Conservation (phyloP, 169 alveolate species). For the Plasmodium chabaudi region DNA sequence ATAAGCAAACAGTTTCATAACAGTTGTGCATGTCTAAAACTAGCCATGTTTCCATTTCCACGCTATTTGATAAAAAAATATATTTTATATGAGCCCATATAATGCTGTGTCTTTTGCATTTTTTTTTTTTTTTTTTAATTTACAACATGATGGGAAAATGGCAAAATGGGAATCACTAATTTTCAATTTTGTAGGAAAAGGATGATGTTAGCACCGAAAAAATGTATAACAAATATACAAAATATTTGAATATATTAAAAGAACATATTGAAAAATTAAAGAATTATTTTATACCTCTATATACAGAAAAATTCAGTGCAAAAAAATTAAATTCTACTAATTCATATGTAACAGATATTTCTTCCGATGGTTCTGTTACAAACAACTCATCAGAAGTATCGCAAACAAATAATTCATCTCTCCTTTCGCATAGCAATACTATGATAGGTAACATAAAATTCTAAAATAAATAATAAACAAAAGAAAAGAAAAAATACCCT, state of each 20-base stretch:
- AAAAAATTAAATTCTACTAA: constrained; percentile 5
- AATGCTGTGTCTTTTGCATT: too few species aligned
- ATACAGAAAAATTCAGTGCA: constrained; percentile 43
- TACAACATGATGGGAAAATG: too few species aligned
- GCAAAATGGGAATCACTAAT: too few species aligned
- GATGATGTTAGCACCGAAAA: constrained; percentile 39
- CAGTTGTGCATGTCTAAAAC: too few species aligned
- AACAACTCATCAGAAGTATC: constrained; percentile 56
- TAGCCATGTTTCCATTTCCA: too few species aligned
- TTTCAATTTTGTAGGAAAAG: constrained; percentile 17
- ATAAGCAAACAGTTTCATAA: too few species aligned
- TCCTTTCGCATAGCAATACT: constrained; percentile 34
- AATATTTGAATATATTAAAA: constrained; percentile 36
- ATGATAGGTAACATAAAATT: not conserved
- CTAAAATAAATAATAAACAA: too few species aligned
- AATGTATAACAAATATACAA: constrained; percentile 45
- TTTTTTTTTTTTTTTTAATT: too few species aligned
- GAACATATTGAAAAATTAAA: constrained; percentile 60
- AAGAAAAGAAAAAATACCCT: not conserved
- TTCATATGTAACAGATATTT: constrained; percentile 16
- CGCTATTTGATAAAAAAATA: too few species aligned
- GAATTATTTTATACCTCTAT: constrained; percentile 50
- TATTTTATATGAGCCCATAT: too few species aligned
- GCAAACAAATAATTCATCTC: constrained; percentile 43
- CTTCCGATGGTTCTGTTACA: constrained; percentile 53